Base-by-base conservation (phyloP, 345 rosid genomes). In the Citrus medica region DNA sequence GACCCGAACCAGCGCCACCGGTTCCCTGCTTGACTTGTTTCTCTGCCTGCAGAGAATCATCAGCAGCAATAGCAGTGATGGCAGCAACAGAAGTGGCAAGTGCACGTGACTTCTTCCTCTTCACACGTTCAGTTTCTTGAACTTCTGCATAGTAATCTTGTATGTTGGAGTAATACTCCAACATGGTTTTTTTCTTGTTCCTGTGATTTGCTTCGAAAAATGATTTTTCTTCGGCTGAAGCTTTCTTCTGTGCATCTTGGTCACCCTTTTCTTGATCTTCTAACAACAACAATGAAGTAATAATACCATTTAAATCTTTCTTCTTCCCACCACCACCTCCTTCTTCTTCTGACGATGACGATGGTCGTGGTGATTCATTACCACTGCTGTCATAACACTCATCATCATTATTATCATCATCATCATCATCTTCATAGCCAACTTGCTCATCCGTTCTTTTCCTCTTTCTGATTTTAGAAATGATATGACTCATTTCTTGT, bases 191-290 rank as follows among this genome's bases (percentile, higher is more conserved):
- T 1, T 79, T 67, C 61, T 69, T 83, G 77, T 77, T 86, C 82
- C 69, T 76, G 76, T 78, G 86, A 67, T 80, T 85, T 9, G 78
- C 80, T 16, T 95, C 95, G 10, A 89, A 78, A 10, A 83, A 70
- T 2, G 83, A 84, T 78, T 80, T 88, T 51, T 85, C 87, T 6
- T 88, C 90, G 21, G 62, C 71, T 2, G 86, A 84, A 12, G 83
- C 87, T 48, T 51, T 76, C 80, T 75, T 74, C 0, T 83, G 83
- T 69, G 86, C 88, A n/a, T 88, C 85, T 2, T 53, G 76, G 37
- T 86, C 90, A 1, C 79, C 81, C 80, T 84, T 88, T 42, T 89
- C 97, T 73, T 91, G 90, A 63, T 90, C 93, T 48, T 92, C 92
- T 61, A 90, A 71, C 64, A 87, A 79, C 24, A 89, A 76, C 62